Evolutionary conservation across 2,329 filamentous ascomycete species (phyloP).

Genomic region (Xylaria sp.): DNA sequence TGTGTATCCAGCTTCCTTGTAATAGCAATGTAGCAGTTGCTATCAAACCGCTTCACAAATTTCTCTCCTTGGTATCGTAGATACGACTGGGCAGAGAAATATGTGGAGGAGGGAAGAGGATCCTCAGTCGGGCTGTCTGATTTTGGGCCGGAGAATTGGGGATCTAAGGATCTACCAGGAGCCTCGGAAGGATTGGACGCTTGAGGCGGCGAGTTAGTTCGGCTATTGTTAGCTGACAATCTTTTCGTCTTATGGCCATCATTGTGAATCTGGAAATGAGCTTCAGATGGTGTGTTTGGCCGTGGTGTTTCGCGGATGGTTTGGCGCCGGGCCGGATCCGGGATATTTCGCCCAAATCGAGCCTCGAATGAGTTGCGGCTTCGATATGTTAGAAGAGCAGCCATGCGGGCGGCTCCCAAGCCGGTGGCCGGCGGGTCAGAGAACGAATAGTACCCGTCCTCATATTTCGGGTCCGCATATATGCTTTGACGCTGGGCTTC

Average conservation of each 20-base stretch:
- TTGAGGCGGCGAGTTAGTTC: slow-evolving; percentile 33
- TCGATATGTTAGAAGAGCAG: slow-evolving; percentile 91
- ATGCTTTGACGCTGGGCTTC: slow-evolving; percentile 91
- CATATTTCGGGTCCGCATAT: slow-evolving; percentile 97
- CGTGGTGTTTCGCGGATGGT: slow-evolving; percentile 75
- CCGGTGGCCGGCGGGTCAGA: slow-evolving; percentile 85
- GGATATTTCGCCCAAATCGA: slow-evolving; percentile 90
- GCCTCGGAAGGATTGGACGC: slow-evolving; percentile 31
- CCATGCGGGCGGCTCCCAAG: slow-evolving; percentile 94
- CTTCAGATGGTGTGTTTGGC: slow-evolving; percentile 67
- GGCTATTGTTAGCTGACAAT: slow-evolving; percentile 55
- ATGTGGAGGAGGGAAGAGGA: slow-evolving; percentile 69
- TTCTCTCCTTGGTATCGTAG: slow-evolving; percentile 95
- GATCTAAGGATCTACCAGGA: slow-evolving; percentile 52
- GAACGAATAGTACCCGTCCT: slow-evolving; percentile 92
- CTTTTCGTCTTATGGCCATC: slow-evolving; percentile 74
- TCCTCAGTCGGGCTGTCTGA: slow-evolving; percentile 57
- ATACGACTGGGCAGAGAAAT: slow-evolving; percentile 98
- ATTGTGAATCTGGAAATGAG: slow-evolving; percentile 82
- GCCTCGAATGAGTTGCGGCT: slow-evolving; percentile 97
- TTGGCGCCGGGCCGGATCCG: slow-evolving; percentile 81
- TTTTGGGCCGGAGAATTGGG: slow-evolving; percentile 73
- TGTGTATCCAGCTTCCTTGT: slow-evolving; percentile 98
- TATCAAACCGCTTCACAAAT: slow-evolving; percentile 96
- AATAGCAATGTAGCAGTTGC: slow-evolving; percentile 99